These are phyloP conservation scores for Candida odintsovae DNA, from an alignment of 805 yeast genomes.

Conservation along the genomic window DNA sequence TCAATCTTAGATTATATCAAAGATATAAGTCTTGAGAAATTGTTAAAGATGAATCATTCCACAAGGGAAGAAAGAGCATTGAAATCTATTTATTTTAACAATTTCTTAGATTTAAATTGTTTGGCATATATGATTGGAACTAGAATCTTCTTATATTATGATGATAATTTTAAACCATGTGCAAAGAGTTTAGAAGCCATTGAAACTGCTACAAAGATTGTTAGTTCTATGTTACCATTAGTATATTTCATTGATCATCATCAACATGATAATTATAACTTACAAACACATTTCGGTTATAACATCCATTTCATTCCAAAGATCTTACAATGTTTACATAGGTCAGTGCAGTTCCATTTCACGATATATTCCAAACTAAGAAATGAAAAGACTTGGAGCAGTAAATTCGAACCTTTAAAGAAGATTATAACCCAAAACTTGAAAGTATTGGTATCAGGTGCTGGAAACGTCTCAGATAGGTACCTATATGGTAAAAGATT, in stretches of 20 bases:
- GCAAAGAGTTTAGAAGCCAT: constrained; percentile 1
- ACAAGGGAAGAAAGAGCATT: constrained; percentile 2
- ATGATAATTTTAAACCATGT: neutral
- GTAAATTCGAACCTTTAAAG: constrained; percentile 3
- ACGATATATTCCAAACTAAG: constrained; percentile 1
- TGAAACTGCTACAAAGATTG: constrained; percentile 2
- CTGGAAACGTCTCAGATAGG: constrained; percentile 4
- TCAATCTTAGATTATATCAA: constrained; percentile 3
- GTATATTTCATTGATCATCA: constrained; percentile 10
- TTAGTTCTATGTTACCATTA: constrained; percentile 4
- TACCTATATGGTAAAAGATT: constrained; percentile 7
- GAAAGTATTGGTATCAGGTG: constrained; percentile 5
- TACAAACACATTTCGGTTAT: constrained; percentile 7
- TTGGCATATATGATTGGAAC: constrained; percentile 6
- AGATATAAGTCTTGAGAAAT: constrained; percentile 1
- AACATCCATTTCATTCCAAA: constrained; percentile 7
- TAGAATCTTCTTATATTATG: constrained; percentile 3
- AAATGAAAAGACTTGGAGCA: constrained; percentile 1
- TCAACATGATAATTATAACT: constrained; percentile 7
- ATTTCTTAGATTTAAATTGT: constrained; percentile 8
- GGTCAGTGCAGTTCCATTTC: constrained; percentile 5
- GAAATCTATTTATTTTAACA: constrained; percentile 4
- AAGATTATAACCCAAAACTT: constrained; percentile 5
- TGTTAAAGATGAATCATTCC: constrained; percentile 2
- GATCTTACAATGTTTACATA: constrained; percentile 8